A percentile compares a stretch with the other conserved stretches of the same genome.
phyloP scores from a whole-genome alignment of 164 flowering plant species.

The Stephania yunnanensis region DNA sequence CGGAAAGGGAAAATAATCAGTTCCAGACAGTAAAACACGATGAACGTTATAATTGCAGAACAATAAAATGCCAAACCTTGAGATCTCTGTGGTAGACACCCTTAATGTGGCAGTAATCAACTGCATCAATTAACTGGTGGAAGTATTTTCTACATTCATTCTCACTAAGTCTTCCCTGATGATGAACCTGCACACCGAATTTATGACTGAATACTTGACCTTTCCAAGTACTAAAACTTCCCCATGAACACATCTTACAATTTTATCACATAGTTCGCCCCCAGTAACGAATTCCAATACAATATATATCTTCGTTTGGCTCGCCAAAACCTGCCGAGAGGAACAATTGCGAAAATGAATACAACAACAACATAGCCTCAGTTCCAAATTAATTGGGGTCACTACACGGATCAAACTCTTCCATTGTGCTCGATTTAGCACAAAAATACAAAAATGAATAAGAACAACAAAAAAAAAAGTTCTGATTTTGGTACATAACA shows the following conservation, averaged over 20 bases:
- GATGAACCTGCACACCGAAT: conserved; percentile 52
- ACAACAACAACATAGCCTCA: no score
- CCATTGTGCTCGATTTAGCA: no score
- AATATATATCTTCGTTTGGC: conserved; percentile 82
- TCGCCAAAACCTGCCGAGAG: conserved; percentile 65
- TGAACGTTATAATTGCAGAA: background rate
- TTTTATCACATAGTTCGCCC: conserved; percentile 90
- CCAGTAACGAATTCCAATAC: conserved; percentile 86
- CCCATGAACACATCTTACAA: conserved; percentile 50
- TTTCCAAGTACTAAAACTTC: background rate
- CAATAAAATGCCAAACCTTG: conserved; percentile 44
- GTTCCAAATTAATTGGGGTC: no score
- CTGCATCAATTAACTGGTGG: conserved; percentile 96
- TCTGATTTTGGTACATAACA: background rate
- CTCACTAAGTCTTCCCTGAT: conserved; percentile 67
- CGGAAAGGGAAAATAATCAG: conserved; percentile 5
- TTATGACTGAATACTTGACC: background rate
- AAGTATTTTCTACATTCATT: conserved; percentile 64
- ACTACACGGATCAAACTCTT: no score
- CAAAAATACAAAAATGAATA: background rate
- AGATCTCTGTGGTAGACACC: conserved; percentile 95
- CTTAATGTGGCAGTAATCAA: conserved; percentile 87
- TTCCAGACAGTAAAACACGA: background rate
- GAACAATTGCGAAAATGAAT: background rate
- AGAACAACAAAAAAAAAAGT: background rate